Conservation (phyloP, 1,284 basidiomycete species). For the Puccinia polysora region DNA sequence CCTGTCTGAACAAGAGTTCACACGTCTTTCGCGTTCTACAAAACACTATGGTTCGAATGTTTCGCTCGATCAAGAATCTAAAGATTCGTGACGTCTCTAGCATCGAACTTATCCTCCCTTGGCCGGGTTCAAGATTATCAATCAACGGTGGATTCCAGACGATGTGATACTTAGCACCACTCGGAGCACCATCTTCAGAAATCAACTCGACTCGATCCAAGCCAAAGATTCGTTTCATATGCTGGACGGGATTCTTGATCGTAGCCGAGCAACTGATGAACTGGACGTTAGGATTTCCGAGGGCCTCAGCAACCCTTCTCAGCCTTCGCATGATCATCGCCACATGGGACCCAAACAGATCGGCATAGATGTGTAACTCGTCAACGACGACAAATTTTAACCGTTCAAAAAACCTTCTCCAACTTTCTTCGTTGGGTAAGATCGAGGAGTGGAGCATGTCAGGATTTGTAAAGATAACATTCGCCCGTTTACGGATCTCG, state of each 20-base stretch:
- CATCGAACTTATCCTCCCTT: constrained; percentile 64
- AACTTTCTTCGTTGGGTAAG: constrained; percentile 74
- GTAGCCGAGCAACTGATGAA: constrained; percentile 89
- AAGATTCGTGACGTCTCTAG: constrained; percentile 70
- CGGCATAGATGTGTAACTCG: constrained; percentile 52
- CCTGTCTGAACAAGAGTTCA: constrained; percentile 74
- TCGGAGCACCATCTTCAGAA: constrained; percentile 75
- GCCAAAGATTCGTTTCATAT: constrained; percentile 72
- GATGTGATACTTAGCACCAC: constrained; percentile 66
- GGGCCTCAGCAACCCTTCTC: constrained; percentile 71
- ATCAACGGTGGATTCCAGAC: constrained; percentile 71
- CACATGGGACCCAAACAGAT: constrained; percentile 61
- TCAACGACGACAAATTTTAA: constrained; percentile 77
- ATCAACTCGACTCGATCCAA: constrained; percentile 67
- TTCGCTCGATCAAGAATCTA: constrained; percentile 73
- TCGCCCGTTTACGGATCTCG: constrained; percentile 53
- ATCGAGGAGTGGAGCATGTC: constrained; percentile 84
- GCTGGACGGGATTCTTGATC: constrained; percentile 67
- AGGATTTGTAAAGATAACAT: constrained; percentile 58
- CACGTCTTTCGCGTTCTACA: constrained; percentile 68
- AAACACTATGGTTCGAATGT: constrained; percentile 76
- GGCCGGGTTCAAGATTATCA: constrained; percentile 60
- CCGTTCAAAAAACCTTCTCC: constrained; percentile 68
- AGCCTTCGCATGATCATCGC: constrained; percentile 71
- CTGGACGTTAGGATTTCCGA: constrained; percentile 66